Base-by-base conservation (phyloP, 495 filamentous ascomycete species). In the Penicillium parvum region DNA sequence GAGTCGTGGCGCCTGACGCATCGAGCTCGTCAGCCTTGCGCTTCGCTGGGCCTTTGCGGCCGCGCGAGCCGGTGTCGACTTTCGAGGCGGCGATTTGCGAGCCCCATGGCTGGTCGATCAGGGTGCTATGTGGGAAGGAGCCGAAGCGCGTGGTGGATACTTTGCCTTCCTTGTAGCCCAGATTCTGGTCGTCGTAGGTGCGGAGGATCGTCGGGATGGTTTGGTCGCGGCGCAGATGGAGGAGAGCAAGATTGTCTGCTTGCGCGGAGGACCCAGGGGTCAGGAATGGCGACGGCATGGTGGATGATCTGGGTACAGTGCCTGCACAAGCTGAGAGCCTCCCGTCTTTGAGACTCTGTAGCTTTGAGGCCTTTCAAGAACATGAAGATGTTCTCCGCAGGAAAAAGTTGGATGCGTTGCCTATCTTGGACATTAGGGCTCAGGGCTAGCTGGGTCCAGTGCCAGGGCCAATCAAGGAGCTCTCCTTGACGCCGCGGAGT, bases 131-230 rank as follows among this genome's bases (percentile, higher is more conserved):
- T 0, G 92, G 92, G 54, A 94, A 99, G 4, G 89, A 91, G 17
- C 92, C 92, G 55, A 95, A 99, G 7, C 90, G 83, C 2, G 92
- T 99, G 61, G 92, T 97, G 42, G 84, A 79, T 7, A 96, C 86
- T 43, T 83, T 82, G 41, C 86, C 88, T 59, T 92, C 88, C 17
- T 75, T 74, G 51, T 90, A 88, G 48, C 86, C 86, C 44, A 78
- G 76, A 50, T 80, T 71, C 36, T 77, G 68, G 16, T 77, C 78
- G 18, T 80, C 72, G 17, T 72, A 64, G 18, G 73, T 63, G 34
- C 73, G 73, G 40, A 96, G 80, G 55, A 89, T 76, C 12, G 84
- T 71, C 17, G 91, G 89, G 34, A 84, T 69, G 40, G 85, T 78
- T 37, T 83, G 79, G 65, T 96, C 90, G 64, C 90, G 83, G 40